Conservation (phyloP, 2,329 filamentous ascomycete genomes). For the Monascus ruber region DNA sequence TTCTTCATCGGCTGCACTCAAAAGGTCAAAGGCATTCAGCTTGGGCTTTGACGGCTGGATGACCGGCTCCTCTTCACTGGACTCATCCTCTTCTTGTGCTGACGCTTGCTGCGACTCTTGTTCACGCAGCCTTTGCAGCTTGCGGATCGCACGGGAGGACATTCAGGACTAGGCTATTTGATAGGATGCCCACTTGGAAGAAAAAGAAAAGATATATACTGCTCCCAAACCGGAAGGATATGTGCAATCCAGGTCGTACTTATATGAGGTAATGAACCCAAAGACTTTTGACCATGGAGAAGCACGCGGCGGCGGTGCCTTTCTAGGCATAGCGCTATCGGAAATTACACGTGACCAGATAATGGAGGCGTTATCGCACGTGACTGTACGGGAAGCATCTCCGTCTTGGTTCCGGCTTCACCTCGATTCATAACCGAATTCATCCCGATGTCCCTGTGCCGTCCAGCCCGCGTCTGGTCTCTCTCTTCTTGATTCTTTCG, state of each 20-base stretch:
- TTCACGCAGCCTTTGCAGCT: conserved; percentile 51
- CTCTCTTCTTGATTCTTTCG: not conserved
- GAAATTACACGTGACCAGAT: no score
- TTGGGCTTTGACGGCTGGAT: conserved; percentile 28
- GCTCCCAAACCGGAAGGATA: no score
- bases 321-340: no score
- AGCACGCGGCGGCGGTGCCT: no score
- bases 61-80: conserved; percentile 29
- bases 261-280: no score
- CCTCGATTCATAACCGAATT: no score
- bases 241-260: no score
- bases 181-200: not conserved
- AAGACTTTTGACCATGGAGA: no score
- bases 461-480: conserved; percentile 5
- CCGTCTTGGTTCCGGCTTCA: no score
- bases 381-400: no score
- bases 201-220: conserved; percentile 8
- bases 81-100: conserved; percentile 26
- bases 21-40: conserved; percentile 43
- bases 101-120: conserved; percentile 40
- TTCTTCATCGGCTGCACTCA: conserved; percentile 36
- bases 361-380: no score
- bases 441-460: no score
- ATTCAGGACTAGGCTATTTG: conserved; percentile 27
- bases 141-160: conserved; percentile 56